Percentiles rank a stretch among this genome's conserved stretches.
Evolutionary conservation across 139 green algal genomes (phyloP).

Genomic region (Chlamydomonas sp.): DNA sequence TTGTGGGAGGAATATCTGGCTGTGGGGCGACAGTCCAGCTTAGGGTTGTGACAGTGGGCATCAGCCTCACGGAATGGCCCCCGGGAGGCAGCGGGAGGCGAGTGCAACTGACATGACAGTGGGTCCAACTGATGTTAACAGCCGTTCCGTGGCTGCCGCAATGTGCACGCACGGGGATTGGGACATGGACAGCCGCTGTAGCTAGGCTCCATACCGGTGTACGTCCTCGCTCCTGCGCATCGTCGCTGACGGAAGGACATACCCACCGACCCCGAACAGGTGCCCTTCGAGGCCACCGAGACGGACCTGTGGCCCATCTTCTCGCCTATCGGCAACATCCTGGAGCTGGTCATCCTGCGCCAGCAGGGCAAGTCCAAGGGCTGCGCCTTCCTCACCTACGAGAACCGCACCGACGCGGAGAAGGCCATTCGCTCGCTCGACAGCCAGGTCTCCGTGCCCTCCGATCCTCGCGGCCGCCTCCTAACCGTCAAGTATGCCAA

Average conservation of each 20-base stretch:
- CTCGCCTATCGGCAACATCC: constrained; percentile 55
- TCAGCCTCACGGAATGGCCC: too few relatives aligned
- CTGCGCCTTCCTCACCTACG: constrained; percentile 67
- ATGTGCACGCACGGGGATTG: background rate
- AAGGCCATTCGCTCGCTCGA: constrained; percentile 51
- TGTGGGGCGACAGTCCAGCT: too few relatives aligned
- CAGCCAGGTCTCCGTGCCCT: constrained; percentile 48
- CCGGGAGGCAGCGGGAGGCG: too few relatives aligned
- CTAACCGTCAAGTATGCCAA: constrained; percentile 58
- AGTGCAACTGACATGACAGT: too few relatives aligned
- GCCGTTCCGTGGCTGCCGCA: too few relatives aligned
- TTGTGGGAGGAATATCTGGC: background rate
- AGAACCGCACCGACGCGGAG: constrained; percentile 47
- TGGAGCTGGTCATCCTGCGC: constrained; percentile 64
- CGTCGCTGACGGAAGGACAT: background rate
- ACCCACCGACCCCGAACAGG: constrained; percentile 8
- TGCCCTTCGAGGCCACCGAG: constrained; percentile 66
- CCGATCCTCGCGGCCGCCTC: constrained; percentile 47
- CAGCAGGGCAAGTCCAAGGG: constrained; percentile 55
- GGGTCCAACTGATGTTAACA: too few relatives aligned
- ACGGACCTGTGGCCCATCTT: constrained; percentile 66
- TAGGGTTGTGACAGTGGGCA: too few relatives aligned
- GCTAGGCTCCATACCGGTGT: background rate
- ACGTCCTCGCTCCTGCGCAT: background rate
- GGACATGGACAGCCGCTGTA: background rate